These are phyloP conservation scores for Fragilariopsis cylindrus DNA, from an alignment of 108 stramenopile species.

Conservation along the genomic window DNA sequence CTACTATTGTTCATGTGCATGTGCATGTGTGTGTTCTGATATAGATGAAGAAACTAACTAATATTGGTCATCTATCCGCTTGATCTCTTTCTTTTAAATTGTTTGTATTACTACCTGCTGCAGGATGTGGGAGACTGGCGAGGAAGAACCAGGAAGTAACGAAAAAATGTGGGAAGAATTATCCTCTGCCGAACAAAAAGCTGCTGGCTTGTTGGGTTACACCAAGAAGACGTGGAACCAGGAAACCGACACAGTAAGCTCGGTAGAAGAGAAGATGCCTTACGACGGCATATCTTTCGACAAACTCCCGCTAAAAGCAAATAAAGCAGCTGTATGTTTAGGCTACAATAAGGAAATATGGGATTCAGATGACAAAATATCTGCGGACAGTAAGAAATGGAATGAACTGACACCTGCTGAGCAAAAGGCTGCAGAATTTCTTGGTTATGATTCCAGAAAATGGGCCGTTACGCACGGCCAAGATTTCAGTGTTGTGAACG, in stretches of 20 bases:
- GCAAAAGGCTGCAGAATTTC: conserved; percentile 35
- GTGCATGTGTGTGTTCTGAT: background rate
- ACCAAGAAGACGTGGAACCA: background rate
- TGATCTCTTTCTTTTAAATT: background rate
- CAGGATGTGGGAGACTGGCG: background rate
- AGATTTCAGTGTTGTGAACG: conserved; percentile 3
- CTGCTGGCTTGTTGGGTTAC: too few relatives aligned
- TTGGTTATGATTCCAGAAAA: conserved; percentile 41
- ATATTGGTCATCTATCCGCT: too few relatives aligned
- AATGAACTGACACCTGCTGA: conserved; percentile 42
- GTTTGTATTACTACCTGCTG: background rate
- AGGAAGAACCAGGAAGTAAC: too few relatives aligned
- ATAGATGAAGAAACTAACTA: too few relatives aligned
- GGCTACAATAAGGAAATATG: conserved; percentile 22
- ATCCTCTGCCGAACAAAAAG: too few relatives aligned
- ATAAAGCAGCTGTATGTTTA: conserved; percentile 31
- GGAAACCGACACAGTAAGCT: background rate
- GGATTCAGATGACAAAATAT: background rate
- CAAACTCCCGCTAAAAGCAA: conserved; percentile 31
- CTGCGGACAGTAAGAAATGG: conserved; percentile 32
- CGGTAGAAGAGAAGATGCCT: too few relatives aligned
- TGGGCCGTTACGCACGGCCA: conserved; percentile 30
- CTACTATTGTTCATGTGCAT: background rate
- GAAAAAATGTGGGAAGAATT: too few relatives aligned
- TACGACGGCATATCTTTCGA: background rate